Percentiles rank a stretch among this genome's conserved stretches.
Evolutionary conservation across 1,139 yeast genomes (phyloP).

Genomic region (Martiniozyma asiatica): DNA sequence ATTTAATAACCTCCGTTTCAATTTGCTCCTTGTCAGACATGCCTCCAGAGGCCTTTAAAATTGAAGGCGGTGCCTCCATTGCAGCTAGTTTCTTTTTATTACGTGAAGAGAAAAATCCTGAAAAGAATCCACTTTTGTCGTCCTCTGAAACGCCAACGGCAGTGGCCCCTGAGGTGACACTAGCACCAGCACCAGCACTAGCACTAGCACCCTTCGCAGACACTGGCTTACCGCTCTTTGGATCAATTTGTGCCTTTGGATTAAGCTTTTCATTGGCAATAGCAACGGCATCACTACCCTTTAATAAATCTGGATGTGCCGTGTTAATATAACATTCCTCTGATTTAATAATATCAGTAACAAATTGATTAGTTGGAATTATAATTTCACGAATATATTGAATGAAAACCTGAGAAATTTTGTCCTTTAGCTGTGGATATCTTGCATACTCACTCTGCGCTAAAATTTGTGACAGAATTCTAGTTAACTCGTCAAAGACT

Average conservation of each 20-base stretch:
- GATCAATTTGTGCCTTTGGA: conserved; percentile 72
- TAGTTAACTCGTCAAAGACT: conserved; percentile 87
- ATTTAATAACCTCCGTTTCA: conserved; percentile 94
- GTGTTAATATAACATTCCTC: conserved; percentile 95
- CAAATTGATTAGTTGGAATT: conserved; percentile 77
- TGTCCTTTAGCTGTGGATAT: conserved; percentile 84
- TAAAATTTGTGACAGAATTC: conserved; percentile 78
- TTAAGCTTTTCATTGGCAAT: conserved; percentile 86
- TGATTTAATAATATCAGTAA: conserved; percentile 65
- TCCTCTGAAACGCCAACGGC: conserved; percentile 23
- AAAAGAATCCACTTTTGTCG: conserved; percentile 52
- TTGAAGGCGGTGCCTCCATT: conserved; percentile 96
- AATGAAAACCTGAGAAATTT: conserved; percentile 67
- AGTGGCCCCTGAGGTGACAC: conserved; percentile 14
- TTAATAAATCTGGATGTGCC: conserved; percentile 92
- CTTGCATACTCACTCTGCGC: conserved; percentile 73
- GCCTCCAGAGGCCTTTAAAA: conserved; percentile 86
- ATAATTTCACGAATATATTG: conserved; percentile 72
- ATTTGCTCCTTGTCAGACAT: conserved; percentile 92
- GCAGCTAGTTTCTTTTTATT: conserved; percentile 90
- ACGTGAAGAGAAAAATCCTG: conserved; percentile 86
- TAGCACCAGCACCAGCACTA: conserved; percentile 18
- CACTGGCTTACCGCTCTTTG: conserved; percentile 81
- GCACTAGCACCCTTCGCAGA: conserved; percentile 19
- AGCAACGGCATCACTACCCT: conserved; percentile 92